Conservation (phyloP, 805 yeast species). For the Candida berthetii region DNA sequence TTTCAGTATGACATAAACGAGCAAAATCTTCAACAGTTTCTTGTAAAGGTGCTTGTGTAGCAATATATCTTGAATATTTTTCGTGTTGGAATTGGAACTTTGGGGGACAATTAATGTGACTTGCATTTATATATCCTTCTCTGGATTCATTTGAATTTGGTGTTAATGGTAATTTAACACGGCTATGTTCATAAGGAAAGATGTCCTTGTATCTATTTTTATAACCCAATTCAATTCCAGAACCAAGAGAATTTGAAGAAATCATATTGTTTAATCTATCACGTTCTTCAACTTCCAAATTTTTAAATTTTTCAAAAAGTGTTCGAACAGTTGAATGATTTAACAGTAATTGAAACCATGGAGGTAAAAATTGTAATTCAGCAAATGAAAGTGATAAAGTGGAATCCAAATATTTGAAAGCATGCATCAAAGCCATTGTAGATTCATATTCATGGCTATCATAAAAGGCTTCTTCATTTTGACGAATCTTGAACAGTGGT, state of each 20-base stretch:
- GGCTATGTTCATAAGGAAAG: conserved; percentile 78
- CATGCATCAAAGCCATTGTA: conserved; percentile 7
- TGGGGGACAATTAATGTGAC: conserved; percentile 41
- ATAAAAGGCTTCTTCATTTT: conserved; percentile 44
- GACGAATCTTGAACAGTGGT: conserved; percentile 41
- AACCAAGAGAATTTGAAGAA: conserved; percentile 15
- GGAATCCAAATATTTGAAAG: conserved; percentile 11
- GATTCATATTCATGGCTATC: conserved; percentile 11
- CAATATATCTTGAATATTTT: conserved; percentile 50
- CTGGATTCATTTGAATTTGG: conserved; percentile 4
- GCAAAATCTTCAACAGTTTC: conserved; percentile 81
- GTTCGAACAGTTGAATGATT: conserved; percentile 16
- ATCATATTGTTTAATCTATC: conserved; percentile 46
- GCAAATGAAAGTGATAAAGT: background rate
- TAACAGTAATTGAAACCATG: conserved; percentile 41
- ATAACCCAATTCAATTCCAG: conserved; percentile 72
- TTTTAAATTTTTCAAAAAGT: conserved; percentile 47
- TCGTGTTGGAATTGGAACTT: conserved; percentile 9
- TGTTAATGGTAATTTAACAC: conserved; percentile 50
- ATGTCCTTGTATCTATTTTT: conserved; percentile 88
- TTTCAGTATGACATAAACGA: conserved; percentile 63
- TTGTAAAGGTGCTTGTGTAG: conserved; percentile 83
- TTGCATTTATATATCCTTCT: conserved; percentile 80
- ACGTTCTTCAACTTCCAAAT: conserved; percentile 65
- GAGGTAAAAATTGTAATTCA: conserved; percentile 31